These are phyloP conservation scores for Andrographis paniculata DNA, from an alignment of 305 asterid genomes.

Conservation along the genomic window DNA sequence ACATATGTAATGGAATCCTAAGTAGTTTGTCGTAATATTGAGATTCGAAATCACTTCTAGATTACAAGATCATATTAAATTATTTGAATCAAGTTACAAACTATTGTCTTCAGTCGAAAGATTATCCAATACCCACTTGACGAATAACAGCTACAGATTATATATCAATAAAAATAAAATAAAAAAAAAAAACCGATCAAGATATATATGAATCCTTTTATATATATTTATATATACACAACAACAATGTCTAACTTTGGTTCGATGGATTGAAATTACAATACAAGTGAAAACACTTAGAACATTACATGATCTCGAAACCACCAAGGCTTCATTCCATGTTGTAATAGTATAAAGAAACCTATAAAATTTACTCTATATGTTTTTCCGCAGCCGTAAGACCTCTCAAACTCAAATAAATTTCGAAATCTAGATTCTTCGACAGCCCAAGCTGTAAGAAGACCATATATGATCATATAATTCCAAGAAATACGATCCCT, in stretches of 20 bases:
- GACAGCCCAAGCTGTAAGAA: constrained; percentile 32
- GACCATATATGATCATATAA: constrained; percentile 19
- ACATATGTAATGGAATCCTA: too few species aligned
- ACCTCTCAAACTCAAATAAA: constrained; percentile 17
- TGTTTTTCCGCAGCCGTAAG: constrained; percentile 11
- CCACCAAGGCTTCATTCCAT: constrained; percentile 32
- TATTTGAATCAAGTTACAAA: too few species aligned
- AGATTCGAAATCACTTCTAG: too few species aligned
- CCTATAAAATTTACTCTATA: constrained; percentile 17
- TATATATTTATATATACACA: constrained; percentile 2
- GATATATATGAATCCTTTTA: too few species aligned
- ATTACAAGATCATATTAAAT: too few species aligned
- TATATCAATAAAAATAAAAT: constrained; percentile 1
- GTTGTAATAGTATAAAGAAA: constrained; percentile 13
- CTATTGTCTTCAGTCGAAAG: too few species aligned
- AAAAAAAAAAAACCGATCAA: constrained; percentile 11
- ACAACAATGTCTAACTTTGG: neutral
- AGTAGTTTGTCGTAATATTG: too few species aligned
- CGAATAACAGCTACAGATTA: too few species aligned
- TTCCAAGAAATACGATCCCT: constrained; percentile 2
- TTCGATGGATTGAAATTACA: constrained; percentile 24
- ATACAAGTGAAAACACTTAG: constrained; percentile 16
- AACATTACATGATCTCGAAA: constrained; percentile 26
- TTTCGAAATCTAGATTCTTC: constrained; percentile 25
- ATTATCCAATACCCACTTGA: too few species aligned